Evolutionary conservation across 2,329 filamentous ascomycete species (phyloP), one percentile per base, ranked within the genome.

Genomic region (Xylaria sp.): DNA sequence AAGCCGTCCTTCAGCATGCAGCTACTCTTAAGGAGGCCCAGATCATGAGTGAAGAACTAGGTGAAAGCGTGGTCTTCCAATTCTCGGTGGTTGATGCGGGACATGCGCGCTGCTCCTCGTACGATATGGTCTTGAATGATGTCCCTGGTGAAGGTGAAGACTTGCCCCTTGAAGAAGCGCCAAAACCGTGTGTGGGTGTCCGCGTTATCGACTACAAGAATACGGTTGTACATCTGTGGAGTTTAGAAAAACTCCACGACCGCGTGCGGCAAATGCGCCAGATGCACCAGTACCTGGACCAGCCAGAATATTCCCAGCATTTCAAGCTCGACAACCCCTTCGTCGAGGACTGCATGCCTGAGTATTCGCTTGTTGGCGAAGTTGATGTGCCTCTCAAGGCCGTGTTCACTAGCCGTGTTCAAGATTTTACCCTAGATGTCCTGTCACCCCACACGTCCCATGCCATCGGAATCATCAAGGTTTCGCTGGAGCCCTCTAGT

Each of bases 1-100:
- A 97, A 71, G 85, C 88, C 1, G 87, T 97, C 22, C 78, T 99
- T 42, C 92, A 96, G 68, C 88, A 96, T 69, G 93, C 93, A 2
- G 86, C 90, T 7, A 84, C 87, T 22, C 74, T 99, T 54, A 99
- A 99, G 71, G 94, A 99, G 73, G 94, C 94, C 1, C 94, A 99
- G 69, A 88, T 99, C 56, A 94, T 99, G 91, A 96, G 92, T 75
- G 93, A 96, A 64, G 91, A 96, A 66, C 89, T 99, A 76, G 90
- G 94, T 63, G 94, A 97, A 71, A 86, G 86, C 61, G 90, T 97
- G 7, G 88, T 93, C 18, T 97, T 99, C 70, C 94, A 99, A 71
- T 99, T 97, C 69, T 89, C 91, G 11, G 87, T 97, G 51, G 86
- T 97, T 26, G 93, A 97, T 65, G 78, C 89, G 59, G 94, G 94